Percentiles rank a stretch among this genome's conserved stretches.
These are phyloP conservation scores for Metschnikowia baotianmanensis DNA, from an alignment of 805 yeast genomes.

Conservation along the genomic window DNA sequence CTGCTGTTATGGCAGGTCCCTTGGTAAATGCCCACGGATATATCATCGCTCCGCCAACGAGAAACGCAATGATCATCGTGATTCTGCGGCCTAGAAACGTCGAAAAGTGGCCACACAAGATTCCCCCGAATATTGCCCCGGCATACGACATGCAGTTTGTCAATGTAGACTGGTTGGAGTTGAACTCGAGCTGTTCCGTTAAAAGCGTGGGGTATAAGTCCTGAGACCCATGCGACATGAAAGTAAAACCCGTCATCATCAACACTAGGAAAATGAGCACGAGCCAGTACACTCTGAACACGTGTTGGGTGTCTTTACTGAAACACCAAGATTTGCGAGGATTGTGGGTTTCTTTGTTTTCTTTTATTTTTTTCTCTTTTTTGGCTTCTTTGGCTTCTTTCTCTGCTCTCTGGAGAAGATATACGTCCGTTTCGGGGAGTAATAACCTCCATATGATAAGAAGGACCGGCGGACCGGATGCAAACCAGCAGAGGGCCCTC, in stretches of 20 bases:
- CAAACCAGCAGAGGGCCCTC: constrained; percentile 69
- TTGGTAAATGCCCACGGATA: constrained; percentile 29
- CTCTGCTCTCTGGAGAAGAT: constrained; percentile 25
- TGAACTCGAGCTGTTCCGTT: constrained; percentile 31
- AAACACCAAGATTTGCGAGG: constrained; percentile 14
- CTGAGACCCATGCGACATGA: constrained; percentile 45
- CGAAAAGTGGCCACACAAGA: constrained; percentile 44
- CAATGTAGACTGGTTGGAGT: constrained; percentile 33
- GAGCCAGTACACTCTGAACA: constrained; percentile 57
- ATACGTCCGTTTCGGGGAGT: constrained; percentile 60
- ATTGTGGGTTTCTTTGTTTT: constrained; percentile 9
- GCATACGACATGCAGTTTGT: constrained; percentile 40
- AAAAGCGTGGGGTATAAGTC: constrained; percentile 42
- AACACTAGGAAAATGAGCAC: constrained; percentile 54
- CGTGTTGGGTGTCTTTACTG: constrained; percentile 13
- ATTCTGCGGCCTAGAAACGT: constrained; percentile 39
- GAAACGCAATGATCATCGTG: constrained; percentile 29
- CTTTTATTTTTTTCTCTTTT: no score
- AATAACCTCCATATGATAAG: constrained; percentile 56
- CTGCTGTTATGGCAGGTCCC: constrained; percentile 48
- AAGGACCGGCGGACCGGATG: constrained; percentile 64
- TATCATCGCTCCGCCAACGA: constrained; percentile 39
- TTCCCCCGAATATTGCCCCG: constrained; percentile 43
- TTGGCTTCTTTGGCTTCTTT: constrained; percentile 9
- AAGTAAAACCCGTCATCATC: constrained; percentile 41